These are phyloP conservation scores for Colletotrichum kahawae DNA, from an alignment of 2,329 filamentous ascomycete genomes.

Conservation along the genomic window DNA sequence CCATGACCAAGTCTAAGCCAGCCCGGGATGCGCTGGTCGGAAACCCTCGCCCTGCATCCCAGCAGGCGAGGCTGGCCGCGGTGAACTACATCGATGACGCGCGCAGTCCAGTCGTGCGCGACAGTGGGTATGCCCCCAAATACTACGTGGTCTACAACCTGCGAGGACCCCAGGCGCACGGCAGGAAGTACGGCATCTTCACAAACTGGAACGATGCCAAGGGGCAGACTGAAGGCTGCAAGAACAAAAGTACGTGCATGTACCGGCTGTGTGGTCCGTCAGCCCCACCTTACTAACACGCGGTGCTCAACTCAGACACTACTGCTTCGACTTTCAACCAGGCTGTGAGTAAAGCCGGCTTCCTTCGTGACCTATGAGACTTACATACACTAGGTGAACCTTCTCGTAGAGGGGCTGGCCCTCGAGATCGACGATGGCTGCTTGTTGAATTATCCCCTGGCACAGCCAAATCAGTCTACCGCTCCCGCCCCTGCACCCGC, in stretches of 20 bases:
- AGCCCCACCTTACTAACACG: neutral
- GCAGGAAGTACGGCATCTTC: neutral
- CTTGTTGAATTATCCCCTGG: neutral
- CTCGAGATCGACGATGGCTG: neutral
- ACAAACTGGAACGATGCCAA: neutral
- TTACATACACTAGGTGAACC: neutral
- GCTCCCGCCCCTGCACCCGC: neutral
- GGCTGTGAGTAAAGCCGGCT: neutral
- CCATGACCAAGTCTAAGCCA: neutral
- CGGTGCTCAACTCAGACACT: neutral
- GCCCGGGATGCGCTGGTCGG: neutral
- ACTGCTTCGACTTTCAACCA: neutral
- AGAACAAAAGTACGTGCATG: neutral
- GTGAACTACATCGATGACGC: neutral
- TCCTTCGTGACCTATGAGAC: neutral
- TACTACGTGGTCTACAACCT: neutral
- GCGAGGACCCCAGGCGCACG: neutral
- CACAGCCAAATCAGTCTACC: neutral
- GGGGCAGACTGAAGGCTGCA: neutral
- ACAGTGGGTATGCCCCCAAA: neutral
- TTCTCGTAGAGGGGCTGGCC: neutral
- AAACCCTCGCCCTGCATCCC: neutral
- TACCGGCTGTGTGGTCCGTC: neutral
- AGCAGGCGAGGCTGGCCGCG: neutral
- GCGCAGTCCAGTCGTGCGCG: neutral